Percentiles rank a stretch among this genome's conserved stretches.
Evolutionary conservation across 2,329 filamentous ascomycete genomes (phyloP).

Genomic region (Orbilia oligospora): DNA sequence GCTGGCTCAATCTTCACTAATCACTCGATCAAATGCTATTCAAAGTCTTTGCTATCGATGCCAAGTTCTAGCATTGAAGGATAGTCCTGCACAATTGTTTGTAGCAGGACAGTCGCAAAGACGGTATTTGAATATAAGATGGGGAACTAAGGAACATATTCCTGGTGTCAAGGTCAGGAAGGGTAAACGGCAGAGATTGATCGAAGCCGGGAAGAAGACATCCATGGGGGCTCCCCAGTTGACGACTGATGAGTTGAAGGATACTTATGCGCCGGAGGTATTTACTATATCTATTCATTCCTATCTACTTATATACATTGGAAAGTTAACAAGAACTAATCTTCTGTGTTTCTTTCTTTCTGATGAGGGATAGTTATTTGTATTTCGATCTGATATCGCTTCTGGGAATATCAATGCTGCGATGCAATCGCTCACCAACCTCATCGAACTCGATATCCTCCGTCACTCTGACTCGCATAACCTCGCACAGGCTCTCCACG

Average conservation of each 20-base stretch:
- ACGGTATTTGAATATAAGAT: slow-evolving; percentile 37
- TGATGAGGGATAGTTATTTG: slow-evolving; percentile 61
- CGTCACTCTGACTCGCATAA: slow-evolving; percentile 61
- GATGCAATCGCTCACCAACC: slow-evolving; percentile 62
- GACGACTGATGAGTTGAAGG: slow-evolving; percentile 59
- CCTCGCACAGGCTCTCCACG: slow-evolving; percentile 66
- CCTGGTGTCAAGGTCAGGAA: slow-evolving; percentile 22
- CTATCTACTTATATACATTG: no score
- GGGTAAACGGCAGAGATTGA: slow-evolving; percentile 43
- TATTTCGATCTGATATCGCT: slow-evolving; percentile 64
- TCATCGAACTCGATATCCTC: slow-evolving; percentile 62
- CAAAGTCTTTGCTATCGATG: slow-evolving; percentile 37
- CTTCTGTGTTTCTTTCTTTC: slow-evolving; percentile 15
- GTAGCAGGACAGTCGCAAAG: slow-evolving; percentile 1
- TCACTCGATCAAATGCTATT: slow-evolving; percentile 25
- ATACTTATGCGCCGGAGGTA: slow-evolving; percentile 64
- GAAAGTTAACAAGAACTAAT: no score
- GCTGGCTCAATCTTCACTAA: slow-evolving; percentile 28
- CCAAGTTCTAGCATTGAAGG: slow-evolving; percentile 8
- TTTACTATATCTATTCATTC: not conserved
- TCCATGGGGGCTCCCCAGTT: slow-evolving; percentile 60
- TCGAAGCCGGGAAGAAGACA: slow-evolving; percentile 41
- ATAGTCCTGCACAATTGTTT: not conserved
- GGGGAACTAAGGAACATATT: slow-evolving; percentile 38
- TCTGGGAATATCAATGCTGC: slow-evolving; percentile 62